Conservation (phyloP, 1,284 basidiomycete species). For the Cystobasidium slooffiae region DNA sequence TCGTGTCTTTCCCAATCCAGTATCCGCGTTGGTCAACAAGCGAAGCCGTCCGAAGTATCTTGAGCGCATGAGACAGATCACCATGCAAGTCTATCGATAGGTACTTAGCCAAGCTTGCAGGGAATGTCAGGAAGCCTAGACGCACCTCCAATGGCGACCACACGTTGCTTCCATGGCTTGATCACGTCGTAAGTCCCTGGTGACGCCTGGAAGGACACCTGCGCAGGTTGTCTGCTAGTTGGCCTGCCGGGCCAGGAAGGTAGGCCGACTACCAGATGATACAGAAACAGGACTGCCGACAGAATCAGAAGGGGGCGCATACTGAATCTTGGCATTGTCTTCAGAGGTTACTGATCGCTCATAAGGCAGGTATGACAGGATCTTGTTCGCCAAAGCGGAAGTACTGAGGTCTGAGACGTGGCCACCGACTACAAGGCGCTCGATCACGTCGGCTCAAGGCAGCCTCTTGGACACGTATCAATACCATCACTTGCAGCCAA, state of each 20-base stretch:
- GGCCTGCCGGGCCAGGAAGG: slow-evolving; percentile 10
- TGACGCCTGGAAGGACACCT: not conserved
- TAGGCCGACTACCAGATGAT: slow-evolving; percentile 32
- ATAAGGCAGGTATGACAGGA: not conserved
- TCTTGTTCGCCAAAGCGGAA: not conserved
- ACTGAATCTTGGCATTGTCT: slow-evolving; percentile 23
- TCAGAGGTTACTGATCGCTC: not conserved
- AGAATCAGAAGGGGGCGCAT: slow-evolving; percentile 16
- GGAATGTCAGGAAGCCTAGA: not conserved
- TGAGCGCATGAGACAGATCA: slow-evolving; percentile 69
- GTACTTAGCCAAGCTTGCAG: not conserved
- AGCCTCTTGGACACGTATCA: not conserved
- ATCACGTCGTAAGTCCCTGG: not conserved
- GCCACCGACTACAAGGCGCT: no score
- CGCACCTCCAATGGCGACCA: slow-evolving; percentile 38
- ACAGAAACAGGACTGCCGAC: slow-evolving; percentile 22
- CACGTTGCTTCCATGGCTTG: slow-evolving; percentile 37
- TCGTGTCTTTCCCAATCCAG: slow-evolving; percentile 67
- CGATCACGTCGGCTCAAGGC: no score
- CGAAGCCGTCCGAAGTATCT: slow-evolving; percentile 74
- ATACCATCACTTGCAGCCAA: not conserved
- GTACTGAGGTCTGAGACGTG: no score
- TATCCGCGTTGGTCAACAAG: slow-evolving; percentile 70
- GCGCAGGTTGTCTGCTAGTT: slow-evolving; percentile 11
- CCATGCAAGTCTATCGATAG: slow-evolving; percentile 41